Conservation (phyloP, 2,329 filamentous ascomycete species). For the Xylaria sp. region DNA sequence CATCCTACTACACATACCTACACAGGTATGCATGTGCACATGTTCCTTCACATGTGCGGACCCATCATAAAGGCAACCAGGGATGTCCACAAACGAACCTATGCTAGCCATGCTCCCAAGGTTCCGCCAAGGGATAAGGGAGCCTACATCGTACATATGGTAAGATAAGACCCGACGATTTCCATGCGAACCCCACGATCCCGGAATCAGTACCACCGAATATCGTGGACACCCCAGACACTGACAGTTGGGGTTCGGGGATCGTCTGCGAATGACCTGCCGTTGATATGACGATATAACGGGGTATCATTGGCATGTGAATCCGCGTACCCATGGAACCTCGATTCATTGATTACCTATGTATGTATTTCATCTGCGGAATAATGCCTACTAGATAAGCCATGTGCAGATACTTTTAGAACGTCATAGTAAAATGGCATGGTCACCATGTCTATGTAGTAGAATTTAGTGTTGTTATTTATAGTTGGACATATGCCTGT, state of each 20-base stretch:
- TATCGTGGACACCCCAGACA: neutral
- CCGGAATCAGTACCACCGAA: slow-evolving; percentile 1
- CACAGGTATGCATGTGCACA: too few relatives aligned
- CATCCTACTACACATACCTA: too few relatives aligned
- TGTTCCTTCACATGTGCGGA: too few relatives aligned
- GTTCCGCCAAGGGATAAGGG: too few relatives aligned
- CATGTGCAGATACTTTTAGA: neutral
- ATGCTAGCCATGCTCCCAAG: too few relatives aligned
- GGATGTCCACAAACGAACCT: too few relatives aligned
- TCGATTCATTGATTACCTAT: neutral
- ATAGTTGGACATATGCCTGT: too few relatives aligned
- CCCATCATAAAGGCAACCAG: too few relatives aligned
- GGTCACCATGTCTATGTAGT: neutral
- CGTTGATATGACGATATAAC: neutral
- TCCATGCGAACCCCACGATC: neutral
- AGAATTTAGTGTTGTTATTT: neutral
- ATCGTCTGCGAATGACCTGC: slow-evolving; percentile 1
- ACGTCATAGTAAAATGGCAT: neutral
- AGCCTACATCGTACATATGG: too few relatives aligned
- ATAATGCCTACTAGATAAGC: neutral
- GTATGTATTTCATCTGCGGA: neutral
- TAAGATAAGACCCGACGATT: neutral
- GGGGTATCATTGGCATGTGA: slow-evolving; percentile 11
- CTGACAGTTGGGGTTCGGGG: neutral
- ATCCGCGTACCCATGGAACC: neutral